phyloP scores from a whole-genome alignment of 202 grass and related monocot genomes.

The Digitaria exilis region DNA sequence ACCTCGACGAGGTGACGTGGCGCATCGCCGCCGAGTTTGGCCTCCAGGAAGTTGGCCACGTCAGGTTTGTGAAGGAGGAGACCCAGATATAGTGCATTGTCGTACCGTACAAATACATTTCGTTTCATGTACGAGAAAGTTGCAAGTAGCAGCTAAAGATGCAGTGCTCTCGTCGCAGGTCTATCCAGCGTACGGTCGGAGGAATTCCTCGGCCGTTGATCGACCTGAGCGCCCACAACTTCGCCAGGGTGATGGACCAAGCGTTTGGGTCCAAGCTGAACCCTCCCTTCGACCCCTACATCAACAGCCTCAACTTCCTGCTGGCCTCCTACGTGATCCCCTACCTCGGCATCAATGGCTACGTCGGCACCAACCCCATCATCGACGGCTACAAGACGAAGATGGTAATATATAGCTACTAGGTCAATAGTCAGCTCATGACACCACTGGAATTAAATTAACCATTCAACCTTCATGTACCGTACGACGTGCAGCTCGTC shows the following conservation, averaged over 20 bases:
- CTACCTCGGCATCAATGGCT: constrained; percentile 77
- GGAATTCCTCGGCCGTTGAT: constrained; percentile 64
- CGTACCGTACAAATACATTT: no score
- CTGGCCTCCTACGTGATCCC: constrained; percentile 66
- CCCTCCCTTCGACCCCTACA: constrained; percentile 80
- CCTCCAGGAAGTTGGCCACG: constrained; percentile 67
- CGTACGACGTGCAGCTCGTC: constrained; percentile 33
- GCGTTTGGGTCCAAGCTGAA: constrained; percentile 63
- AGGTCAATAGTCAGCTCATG: not conserved
- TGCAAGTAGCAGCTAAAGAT: not conserved
- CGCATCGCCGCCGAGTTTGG: constrained; percentile 54
- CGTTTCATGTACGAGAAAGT: not conserved
- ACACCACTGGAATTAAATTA: not conserved
- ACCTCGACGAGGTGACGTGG: constrained; percentile 55
- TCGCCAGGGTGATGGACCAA: constrained; percentile 62
- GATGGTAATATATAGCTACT: constrained; percentile 21
- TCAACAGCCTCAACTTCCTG: constrained; percentile 62
- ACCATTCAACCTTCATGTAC: no score
- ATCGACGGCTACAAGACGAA: constrained; percentile 63
- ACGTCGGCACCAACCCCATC: constrained; percentile 60
- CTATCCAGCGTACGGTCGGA: constrained; percentile 58
- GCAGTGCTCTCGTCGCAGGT: constrained; percentile 29
- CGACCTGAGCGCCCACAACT: constrained; percentile 63
- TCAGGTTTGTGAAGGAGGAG: no score
- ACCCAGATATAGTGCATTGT: no score